Conservation (phyloP, 768 basidiomycete genomes). For the Boletus rubescentipes region DNA sequence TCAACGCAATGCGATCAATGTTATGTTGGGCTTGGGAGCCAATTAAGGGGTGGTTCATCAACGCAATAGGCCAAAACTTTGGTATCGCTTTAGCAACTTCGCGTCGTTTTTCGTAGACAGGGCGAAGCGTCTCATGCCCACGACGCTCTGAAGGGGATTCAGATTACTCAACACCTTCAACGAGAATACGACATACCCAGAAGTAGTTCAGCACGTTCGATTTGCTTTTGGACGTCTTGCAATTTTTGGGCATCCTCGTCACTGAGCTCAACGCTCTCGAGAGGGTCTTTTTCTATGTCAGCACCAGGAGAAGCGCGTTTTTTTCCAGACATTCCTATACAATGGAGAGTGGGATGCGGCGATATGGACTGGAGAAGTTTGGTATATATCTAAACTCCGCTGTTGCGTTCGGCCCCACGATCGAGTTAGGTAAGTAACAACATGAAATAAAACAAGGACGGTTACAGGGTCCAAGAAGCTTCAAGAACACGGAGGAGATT, state of each 20-base stretch:
- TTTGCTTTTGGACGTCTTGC: slow-evolving; percentile 61
- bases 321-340: slow-evolving; percentile 40
- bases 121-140: slow-evolving; percentile 53
- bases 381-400: slow-evolving; percentile 33
- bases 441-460: not conserved
- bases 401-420: slow-evolving; percentile 9
- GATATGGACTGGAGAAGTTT: slow-evolving; percentile 19
- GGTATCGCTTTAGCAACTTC: slow-evolving; percentile 60
- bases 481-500: too few relatives aligned
- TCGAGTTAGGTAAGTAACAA: slow-evolving; percentile 10
- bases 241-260: slow-evolving; percentile 74
- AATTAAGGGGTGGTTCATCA: slow-evolving; percentile 70
- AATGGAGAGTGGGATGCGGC: slow-evolving; percentile 2
- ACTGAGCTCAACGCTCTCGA: slow-evolving; percentile 64
- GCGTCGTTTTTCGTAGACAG: slow-evolving; percentile 73
- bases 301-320: slow-evolving; percentile 83
- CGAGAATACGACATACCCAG: slow-evolving; percentile 52
- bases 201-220: slow-evolving; percentile 67
- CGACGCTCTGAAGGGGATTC: slow-evolving; percentile 52
- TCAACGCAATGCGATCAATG: slow-evolving; percentile 78
- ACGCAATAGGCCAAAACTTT: slow-evolving; percentile 84
- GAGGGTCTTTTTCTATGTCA: slow-evolving; percentile 68
- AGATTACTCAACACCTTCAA: not conserved
- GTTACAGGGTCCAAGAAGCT: too few relatives aligned
- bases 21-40: slow-evolving; percentile 67